Evolutionary conservation across 306 rosid species (phyloP), one percentile per base, ranked within the genome.

Genomic region (Cucurbita moschata): DNA sequence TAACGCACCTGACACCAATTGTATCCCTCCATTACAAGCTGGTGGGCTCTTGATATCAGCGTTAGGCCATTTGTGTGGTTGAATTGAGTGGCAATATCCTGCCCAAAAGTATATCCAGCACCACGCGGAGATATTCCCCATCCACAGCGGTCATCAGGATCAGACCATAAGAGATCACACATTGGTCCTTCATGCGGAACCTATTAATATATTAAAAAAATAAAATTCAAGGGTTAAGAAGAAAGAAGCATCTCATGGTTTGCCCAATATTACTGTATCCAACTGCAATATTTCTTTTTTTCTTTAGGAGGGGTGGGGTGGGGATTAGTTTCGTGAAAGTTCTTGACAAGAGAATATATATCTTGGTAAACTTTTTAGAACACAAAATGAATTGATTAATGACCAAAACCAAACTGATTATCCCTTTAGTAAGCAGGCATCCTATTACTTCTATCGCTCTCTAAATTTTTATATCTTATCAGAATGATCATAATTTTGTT

Each of bases 1-100:
- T 72, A 23, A 69, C 83, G 53, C 74, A 86, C 87, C 90, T 86
- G 87, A 78, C 85, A 77, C 86, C 83, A 86, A 69, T 84, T 86
- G 77, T 79, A 84, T 49, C 88, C 90, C 71, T 86, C 90, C 90
- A 86, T 84, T 44, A 82, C 85, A 76, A 84, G 90, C 73, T 86
- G 88, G 81, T 82, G 86, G 19, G 88, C 90, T 80, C 88, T 79
- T 42, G 90, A 86, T 46, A 86, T 84, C 70, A 84, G 88, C 55
- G 79, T 70, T 46, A 86, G 88, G 70, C 83, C 87, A 49, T 86
- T 82, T 30, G 80, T 86, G 77, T 81, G 87, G 81, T 84, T 84
- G 69, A 83, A 86, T 64, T 86, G 81, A 13, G 85, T 75, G 8
- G 87, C 87, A 58, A 84, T 85, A 23, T 82, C 86, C 52, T 85